Evolutionary conservation across 495 filamentous ascomycete species (phyloP), one percentile per base, ranked within the genome.

Genomic region (Eremomyces bilateralis): DNA sequence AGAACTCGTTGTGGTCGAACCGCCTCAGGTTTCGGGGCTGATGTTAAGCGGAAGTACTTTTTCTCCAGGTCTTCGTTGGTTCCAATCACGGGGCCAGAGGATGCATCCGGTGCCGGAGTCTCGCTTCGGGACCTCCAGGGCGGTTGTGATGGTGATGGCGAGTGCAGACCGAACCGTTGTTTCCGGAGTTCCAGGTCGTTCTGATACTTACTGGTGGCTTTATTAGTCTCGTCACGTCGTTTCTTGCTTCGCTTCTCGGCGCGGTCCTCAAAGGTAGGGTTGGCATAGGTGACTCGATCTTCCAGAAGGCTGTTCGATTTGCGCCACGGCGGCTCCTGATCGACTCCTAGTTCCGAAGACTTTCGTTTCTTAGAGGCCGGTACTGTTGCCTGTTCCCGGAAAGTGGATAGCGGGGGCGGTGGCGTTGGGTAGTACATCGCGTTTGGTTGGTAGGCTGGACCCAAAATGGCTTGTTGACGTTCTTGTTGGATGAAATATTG

Each of bases 21-120:
- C 34, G 71, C 69, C 40, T 80, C 68, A 18, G 88, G 74, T 37
- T 83, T 78, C 1, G 88, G 85, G 2, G 81, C 68, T 27, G 82
- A 70, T 4, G 88, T 99, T 53, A 99, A 64, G 18, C 88, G 81
- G 48, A 95, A 78, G 51, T 92, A 99, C 43, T 64, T 69, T 61
- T 99, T 99, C 57, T 94, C 83, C 33, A 95, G 58, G n/a, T 60
- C 61, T 58, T 80, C 62, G 57, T 74, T 85, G 21, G 73, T 73
- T 39, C 88, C 88, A 29, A 93, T 69, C 19, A 95, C 69, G 10
- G 88, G 84, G 33, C 84, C 88, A 38, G 67, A 60, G 33, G 61
- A 53, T 20, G 66, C 59, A 25, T 72, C 64, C 20, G 58, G 64
- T 11, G 76, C 68, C 27, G 73, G 72, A 37, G 66, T 52, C 28